Conservation (phyloP, 2,329 filamentous ascomycete species). For the Xylaria sp. region DNA sequence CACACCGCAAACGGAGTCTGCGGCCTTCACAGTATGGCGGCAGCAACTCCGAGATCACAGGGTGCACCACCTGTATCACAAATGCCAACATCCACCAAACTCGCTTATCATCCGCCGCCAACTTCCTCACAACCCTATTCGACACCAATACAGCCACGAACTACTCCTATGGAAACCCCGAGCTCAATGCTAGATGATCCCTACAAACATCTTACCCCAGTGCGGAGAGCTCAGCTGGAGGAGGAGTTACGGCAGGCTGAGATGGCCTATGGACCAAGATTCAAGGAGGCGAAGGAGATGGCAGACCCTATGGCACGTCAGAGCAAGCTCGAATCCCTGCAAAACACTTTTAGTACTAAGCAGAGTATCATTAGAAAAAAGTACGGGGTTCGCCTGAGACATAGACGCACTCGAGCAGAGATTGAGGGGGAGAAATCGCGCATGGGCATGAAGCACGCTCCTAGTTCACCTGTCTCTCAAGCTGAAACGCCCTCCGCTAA, state of each 20-base stretch:
- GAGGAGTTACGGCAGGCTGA: conserved; percentile 55
- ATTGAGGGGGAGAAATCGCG: conserved; percentile 59
- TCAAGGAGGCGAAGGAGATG: conserved; percentile 56
- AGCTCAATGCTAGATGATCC: conserved; percentile 50
- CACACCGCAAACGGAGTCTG: conserved; percentile 60
- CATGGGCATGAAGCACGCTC: conserved; percentile 50
- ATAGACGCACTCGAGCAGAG: conserved; percentile 59
- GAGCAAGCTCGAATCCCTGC: conserved; percentile 55
- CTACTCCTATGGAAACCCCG: conserved; percentile 14
- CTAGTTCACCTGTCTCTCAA: conserved; percentile 12
- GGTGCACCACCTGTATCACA: conserved; percentile 18
- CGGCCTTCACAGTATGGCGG: conserved; percentile 52
- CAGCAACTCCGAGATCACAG: conserved; percentile 40
- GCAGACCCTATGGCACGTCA: conserved; percentile 50
- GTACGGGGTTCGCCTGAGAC: conserved; percentile 65
- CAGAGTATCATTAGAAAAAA: conserved; percentile 68
- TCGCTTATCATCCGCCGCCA: conserved; percentile 31
- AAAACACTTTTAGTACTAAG: conserved; percentile 66
- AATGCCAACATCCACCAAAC: conserved; percentile 34
- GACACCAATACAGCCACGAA: conserved; percentile 28
- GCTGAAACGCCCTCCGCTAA: conserved; percentile 44
- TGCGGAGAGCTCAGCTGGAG: conserved; percentile 48
- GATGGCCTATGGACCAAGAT: conserved; percentile 54
- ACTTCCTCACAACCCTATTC: conserved; percentile 26
- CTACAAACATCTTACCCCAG: conserved; percentile 57